Percentiles rank a stretch among this genome's conserved stretches.
These are phyloP conservation scores for Straminergon stramineum DNA, from an alignment of 225 moss, liverwort and hornwort genomes.

Conservation along the genomic window DNA sequence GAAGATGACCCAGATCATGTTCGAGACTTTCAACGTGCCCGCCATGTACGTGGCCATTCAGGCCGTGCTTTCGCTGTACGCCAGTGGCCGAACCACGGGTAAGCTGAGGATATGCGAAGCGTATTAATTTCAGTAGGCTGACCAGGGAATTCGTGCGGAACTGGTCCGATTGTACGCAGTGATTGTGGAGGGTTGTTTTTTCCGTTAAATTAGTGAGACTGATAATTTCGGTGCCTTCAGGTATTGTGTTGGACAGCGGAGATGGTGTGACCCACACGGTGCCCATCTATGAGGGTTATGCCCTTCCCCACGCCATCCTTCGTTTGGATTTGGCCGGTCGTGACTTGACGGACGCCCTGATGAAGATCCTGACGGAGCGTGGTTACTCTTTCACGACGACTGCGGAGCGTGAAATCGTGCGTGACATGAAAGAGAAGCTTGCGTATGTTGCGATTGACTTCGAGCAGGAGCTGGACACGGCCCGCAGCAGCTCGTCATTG, in stretches of 20 bases:
- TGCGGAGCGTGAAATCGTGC: slow-evolving; percentile 91
- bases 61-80: slow-evolving; percentile 54
- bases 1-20: slow-evolving; percentile 82
- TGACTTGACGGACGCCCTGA: slow-evolving; percentile 85
- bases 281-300: slow-evolving; percentile 77
- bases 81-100: slow-evolving; percentile 70
- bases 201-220: neutral
- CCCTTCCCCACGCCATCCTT: slow-evolving; percentile 91
- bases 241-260: slow-evolving; percentile 63
- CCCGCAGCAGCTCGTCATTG: slow-evolving; percentile 47
- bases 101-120: neutral
- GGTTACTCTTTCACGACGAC: slow-evolving; percentile 98
- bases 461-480: slow-evolving; percentile 68
- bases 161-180: neutral
- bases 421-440: slow-evolving; percentile 98
- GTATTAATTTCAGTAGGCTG: neutral
- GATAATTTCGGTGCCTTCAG: neutral
- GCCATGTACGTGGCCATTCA: slow-evolving; percentile 74
- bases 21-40: slow-evolving; percentile 63
- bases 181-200: neutral
- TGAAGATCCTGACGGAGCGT: slow-evolving; percentile 97
- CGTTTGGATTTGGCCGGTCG: slow-evolving; percentile 97
- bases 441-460: slow-evolving; percentile 65
- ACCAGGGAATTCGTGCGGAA: neutral
- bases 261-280: slow-evolving; percentile 71